Conservation (phyloP, 2,329 filamentous ascomycete species). For the Coniella lustricola region DNA sequence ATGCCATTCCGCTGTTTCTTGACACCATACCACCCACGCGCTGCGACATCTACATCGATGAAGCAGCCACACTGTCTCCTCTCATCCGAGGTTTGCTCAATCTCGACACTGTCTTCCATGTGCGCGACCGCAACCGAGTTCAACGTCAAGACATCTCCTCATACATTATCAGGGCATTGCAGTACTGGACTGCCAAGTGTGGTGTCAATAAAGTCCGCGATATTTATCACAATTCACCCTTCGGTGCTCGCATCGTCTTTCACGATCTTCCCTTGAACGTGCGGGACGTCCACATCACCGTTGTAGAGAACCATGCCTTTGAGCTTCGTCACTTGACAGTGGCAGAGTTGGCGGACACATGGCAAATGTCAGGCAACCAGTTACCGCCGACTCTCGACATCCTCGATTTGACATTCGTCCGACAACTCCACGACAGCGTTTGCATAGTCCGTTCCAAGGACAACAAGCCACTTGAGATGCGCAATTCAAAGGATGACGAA, state of each 20-base stretch:
- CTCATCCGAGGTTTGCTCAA: conserved; percentile 40
- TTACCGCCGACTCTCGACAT: conserved; percentile 45
- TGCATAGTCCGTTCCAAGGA: conserved; percentile 40
- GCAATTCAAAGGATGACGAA: too few species aligned
- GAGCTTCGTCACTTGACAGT: conserved; percentile 45
- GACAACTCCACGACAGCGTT: conserved; percentile 53
- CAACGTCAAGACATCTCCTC: conserved; percentile 43
- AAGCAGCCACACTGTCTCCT: conserved; percentile 35
- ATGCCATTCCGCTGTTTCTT: conserved; percentile 47
- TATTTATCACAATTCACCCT: conserved; percentile 42
- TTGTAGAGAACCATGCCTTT: conserved; percentile 45
- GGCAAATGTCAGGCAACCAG: conserved; percentile 31
- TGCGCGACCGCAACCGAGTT: conserved; percentile 41
- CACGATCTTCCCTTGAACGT: conserved; percentile 42
- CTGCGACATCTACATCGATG: conserved; percentile 52
- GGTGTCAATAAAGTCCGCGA: conserved; percentile 23
- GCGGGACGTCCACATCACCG: conserved; percentile 35
- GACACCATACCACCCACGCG: conserved; percentile 40
- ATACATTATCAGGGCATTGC: conserved; percentile 48
- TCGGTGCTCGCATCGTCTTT: conserved; percentile 52
- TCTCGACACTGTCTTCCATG: conserved; percentile 48
- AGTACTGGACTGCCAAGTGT: conserved; percentile 39
- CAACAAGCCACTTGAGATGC: neutral
- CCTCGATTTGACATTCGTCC: conserved; percentile 39
- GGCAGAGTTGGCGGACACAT: conserved; percentile 33